These are phyloP conservation scores for Recurvomyces mirabilis DNA, from an alignment of 495 filamentous ascomycete species.

Conservation along the genomic window DNA sequence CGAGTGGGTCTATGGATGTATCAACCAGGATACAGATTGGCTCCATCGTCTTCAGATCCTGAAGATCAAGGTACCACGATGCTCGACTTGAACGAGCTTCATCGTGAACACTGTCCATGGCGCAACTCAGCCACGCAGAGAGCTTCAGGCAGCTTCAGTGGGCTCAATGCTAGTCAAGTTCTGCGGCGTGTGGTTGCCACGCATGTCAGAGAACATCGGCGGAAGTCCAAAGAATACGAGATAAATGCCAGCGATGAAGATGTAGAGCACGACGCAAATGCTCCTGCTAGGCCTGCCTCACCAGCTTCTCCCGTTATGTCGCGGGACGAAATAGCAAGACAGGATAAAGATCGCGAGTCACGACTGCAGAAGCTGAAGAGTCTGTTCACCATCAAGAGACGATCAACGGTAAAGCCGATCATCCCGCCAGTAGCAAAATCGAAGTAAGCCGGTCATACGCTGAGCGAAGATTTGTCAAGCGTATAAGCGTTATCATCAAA, in stretches of 20 bases:
- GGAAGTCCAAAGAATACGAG: slow-evolving; percentile 3
- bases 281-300: no score
- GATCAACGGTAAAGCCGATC: no score
- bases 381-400: slow-evolving; percentile 14
- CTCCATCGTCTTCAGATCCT: slow-evolving; percentile 21
- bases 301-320: slow-evolving; percentile 3
- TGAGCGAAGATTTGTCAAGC: no score
- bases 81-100: slow-evolving; percentile 27
- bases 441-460: no score
- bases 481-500: no score
- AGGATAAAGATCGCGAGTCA: slow-evolving; percentile 19
- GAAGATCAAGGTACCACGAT: slow-evolving; percentile 10
- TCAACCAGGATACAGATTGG: slow-evolving; percentile 31
- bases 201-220: slow-evolving; percentile 8
- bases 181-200: slow-evolving; percentile 17
- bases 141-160: slow-evolving; percentile 20
- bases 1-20: slow-evolving; percentile 93
- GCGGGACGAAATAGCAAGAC: slow-evolving; percentile 9
- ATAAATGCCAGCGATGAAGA: not conserved
- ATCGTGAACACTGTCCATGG: slow-evolving; percentile 36
- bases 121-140: slow-evolving; percentile 27
- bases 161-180: slow-evolving; percentile 27
- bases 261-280: slow-evolving; percentile 1
- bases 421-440: no score
- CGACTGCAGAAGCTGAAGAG: slow-evolving; percentile 15